Evolutionary conservation across 2,329 filamentous ascomycete genomes (phyloP), one percentile per base, ranked within the genome.

Genomic region (Pseudocercospora eumusae): DNA sequence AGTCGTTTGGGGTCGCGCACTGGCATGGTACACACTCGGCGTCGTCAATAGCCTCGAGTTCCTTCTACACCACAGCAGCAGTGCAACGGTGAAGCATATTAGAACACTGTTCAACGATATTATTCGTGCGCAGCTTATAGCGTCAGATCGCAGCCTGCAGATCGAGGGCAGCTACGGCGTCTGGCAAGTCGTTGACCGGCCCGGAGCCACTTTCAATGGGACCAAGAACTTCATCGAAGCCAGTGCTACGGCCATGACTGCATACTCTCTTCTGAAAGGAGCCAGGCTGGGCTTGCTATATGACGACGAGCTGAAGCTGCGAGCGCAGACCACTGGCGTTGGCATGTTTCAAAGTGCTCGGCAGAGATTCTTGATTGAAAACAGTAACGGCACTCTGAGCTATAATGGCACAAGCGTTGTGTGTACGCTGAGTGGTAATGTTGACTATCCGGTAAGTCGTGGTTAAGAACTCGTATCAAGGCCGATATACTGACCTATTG

Each of bases 221-320:
- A 23, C 77, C 31, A 82, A 81, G 0, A 88, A 88, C 69, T 88
- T 86, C 68, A 78, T 88, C 42, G 85, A 88, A 75, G 83, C 81
- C 31, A 86, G 83, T 57, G 83, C 79, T 10, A 82, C 80, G 9
- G 82, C 81, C 1, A 85, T 88, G 81, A 86, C 86, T 66, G 76
- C 79, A 0, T 84, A 83, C 59, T 79, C 82, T 0, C 72, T 84
- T 63, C 70, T 85, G 11, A 81, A 78, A 65, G 84, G 80, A 0
- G 73, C 75, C 8, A 69, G 76, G 28, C 49, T 78, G 5, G 80
- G 79, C 0, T 71, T 77, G 36, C 64, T 78, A 13, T 62, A 66
- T 2, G 63, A 70, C 5, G 47, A 49, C 1, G 65, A 71, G 13
- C 74, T 76, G 59, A 70, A 71, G 4, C 64, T 65, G 5, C 60